These are phyloP conservation scores for Phytopythium montanum DNA, from an alignment of 352 stramenopile genomes.

Conservation along the genomic window DNA sequence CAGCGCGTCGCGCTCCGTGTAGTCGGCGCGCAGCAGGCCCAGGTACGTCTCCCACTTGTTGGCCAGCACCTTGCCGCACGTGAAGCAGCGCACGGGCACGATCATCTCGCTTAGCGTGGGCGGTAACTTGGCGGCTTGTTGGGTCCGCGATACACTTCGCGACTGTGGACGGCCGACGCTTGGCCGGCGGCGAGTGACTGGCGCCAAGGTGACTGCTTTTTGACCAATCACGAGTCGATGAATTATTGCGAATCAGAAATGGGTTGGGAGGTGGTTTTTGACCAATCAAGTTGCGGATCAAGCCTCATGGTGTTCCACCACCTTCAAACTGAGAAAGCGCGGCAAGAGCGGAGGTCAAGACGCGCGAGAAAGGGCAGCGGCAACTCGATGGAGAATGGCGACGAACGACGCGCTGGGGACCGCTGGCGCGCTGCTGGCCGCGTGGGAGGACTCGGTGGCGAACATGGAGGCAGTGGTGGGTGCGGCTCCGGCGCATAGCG, in stretches of 20 bases:
- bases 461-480: too few species aligned
- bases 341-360: neutral
- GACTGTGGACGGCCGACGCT: neutral
- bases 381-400: conserved; percentile 5
- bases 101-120: conserved; percentile 83
- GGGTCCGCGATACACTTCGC: neutral
- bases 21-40: conserved; percentile 95
- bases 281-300: neutral
- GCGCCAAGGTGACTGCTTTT: neutral
- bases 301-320: neutral
- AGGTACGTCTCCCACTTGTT: conserved; percentile 99
- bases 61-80: conserved; percentile 99
- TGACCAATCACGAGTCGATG: neutral
- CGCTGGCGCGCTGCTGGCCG: conserved; percentile 1
- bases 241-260: neutral
- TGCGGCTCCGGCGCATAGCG: neutral
- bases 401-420: neutral
- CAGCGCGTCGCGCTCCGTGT: conserved; percentile 96
- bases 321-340: neutral
- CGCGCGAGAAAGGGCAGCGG: neutral
- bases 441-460: neutral
- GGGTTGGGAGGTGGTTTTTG: neutral
- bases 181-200: neutral
- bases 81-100: conserved; percentile 99
- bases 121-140: neutral